These are phyloP conservation scores for Atkinsonella hypoxylon DNA, from an alignment of 2,329 filamentous ascomycete genomes.

Conservation along the genomic window DNA sequence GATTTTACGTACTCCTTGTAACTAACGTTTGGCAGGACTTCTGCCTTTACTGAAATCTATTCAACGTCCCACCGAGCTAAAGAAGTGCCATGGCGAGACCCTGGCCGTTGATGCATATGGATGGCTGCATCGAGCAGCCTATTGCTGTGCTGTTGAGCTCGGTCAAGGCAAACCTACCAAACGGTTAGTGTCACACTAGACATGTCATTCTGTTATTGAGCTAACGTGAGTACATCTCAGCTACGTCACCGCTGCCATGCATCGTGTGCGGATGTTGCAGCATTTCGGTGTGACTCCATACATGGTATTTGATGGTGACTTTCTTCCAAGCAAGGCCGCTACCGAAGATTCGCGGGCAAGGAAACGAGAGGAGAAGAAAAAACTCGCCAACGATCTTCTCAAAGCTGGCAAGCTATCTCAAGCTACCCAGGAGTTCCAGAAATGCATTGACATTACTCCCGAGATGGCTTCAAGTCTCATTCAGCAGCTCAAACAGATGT, in stretches of 20 bases:
- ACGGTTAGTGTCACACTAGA: constrained; percentile 45
- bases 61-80: constrained; percentile 75
- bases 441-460: constrained; percentile 89
- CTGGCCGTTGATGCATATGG: constrained; percentile 96
- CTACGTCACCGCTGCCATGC: constrained; percentile 82
- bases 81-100: constrained; percentile 76
- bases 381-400: constrained; percentile 64
- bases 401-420: constrained; percentile 69
- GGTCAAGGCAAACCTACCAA: constrained; percentile 78
- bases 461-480: constrained; percentile 90
- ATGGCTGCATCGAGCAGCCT: constrained; percentile 90
- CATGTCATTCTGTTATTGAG: background rate
- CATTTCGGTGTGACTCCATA: constrained; percentile 93
- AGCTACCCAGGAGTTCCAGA: constrained; percentile 80
- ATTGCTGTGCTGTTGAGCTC: constrained; percentile 82
- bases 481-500: constrained; percentile 72
- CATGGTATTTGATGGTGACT: constrained; percentile 91
- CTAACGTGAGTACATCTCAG: constrained; percentile 28
- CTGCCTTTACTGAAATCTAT: constrained; percentile 92
- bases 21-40: constrained; percentile 45
- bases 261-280: constrained; percentile 83
- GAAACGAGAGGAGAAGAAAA: constrained; percentile 64
- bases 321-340: constrained; percentile 80
- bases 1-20: background rate
- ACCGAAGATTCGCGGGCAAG: constrained; percentile 72